A percentile compares a stretch with the other conserved stretches of the same genome.
Evolutionary conservation across 1,139 yeast genomes (phyloP).

Genomic region (Wickerhamomyces sp.): DNA sequence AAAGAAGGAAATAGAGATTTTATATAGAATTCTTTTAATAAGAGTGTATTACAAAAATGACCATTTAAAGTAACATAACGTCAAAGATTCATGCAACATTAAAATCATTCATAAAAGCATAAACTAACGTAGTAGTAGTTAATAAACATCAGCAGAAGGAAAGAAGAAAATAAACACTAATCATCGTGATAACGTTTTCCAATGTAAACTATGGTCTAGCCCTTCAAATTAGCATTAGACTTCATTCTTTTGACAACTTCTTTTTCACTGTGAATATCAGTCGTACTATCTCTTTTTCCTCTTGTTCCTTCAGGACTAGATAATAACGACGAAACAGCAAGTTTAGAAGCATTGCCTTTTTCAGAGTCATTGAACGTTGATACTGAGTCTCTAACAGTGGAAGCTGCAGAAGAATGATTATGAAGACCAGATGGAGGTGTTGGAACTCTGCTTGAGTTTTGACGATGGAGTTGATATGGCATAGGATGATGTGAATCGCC

Average conservation of each 20-base stretch:
- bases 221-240: neutral
- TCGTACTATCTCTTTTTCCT: neutral
- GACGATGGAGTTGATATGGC: slow-evolving; percentile 1
- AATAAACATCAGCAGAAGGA: too few relatives aligned
- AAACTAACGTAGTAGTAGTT: too few relatives aligned
- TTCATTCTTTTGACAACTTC: neutral
- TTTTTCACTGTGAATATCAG: neutral
- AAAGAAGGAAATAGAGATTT: slow-evolving; percentile 6
- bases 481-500: slow-evolving; percentile 1
- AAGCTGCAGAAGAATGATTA: neutral
- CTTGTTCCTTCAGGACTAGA: slow-evolving; percentile 1
- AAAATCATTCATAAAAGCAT: too few relatives aligned
- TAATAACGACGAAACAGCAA: slow-evolving; percentile 5
- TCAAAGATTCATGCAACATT: too few relatives aligned
- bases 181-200: too few relatives aligned
- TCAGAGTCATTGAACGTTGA: neutral
- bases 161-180: too few relatives aligned
- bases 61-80: neutral
- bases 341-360: neutral
- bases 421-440: neutral
- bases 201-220: neutral
- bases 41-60: too few relatives aligned
- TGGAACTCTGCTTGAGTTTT: neutral
- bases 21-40: neutral
- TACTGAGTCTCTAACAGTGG: neutral